These are phyloP conservation scores for Tinospora cordifolia DNA, from an alignment of 164 flowering plant species.

Conservation along the genomic window DNA sequence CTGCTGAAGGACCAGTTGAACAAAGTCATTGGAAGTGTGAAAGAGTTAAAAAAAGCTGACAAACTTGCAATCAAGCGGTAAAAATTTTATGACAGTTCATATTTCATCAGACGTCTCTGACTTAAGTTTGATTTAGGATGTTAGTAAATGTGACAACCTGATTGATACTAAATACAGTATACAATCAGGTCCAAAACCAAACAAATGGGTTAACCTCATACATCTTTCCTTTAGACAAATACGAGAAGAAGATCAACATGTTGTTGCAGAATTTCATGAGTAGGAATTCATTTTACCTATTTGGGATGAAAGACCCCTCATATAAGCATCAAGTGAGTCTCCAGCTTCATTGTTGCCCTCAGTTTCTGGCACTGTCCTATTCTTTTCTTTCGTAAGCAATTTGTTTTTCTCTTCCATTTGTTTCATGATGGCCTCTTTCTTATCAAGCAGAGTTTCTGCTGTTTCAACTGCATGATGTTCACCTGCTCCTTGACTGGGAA, in stretches of 20 bases:
- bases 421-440: slow-evolving; percentile 61
- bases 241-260: neutral
- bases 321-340: slow-evolving; percentile 90
- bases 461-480: slow-evolving; percentile 68
- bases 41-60: no score
- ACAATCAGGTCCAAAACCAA: no score
- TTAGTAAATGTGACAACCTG: no score
- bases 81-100: no score
- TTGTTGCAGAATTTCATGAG: neutral
- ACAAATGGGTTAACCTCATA: neutral
- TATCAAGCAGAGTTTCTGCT: slow-evolving; percentile 87
- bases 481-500: slow-evolving; percentile 31
- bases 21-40: no score
- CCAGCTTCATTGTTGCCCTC: slow-evolving; percentile 38
- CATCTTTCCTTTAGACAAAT: neutral
- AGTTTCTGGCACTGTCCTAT: slow-evolving; percentile 29
- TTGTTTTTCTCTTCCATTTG: slow-evolving; percentile 58
- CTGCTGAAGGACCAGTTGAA: no score
- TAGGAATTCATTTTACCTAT: slow-evolving; percentile 43
- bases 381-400: slow-evolving; percentile 46
- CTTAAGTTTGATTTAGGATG: no score
- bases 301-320: slow-evolving; percentile 84
- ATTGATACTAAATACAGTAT: no score
- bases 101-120: no score
- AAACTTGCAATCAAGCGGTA: no score